Base-by-base conservation (phyloP, 2,329 filamentous ascomycete genomes). In the Penicillium sp. region DNA sequence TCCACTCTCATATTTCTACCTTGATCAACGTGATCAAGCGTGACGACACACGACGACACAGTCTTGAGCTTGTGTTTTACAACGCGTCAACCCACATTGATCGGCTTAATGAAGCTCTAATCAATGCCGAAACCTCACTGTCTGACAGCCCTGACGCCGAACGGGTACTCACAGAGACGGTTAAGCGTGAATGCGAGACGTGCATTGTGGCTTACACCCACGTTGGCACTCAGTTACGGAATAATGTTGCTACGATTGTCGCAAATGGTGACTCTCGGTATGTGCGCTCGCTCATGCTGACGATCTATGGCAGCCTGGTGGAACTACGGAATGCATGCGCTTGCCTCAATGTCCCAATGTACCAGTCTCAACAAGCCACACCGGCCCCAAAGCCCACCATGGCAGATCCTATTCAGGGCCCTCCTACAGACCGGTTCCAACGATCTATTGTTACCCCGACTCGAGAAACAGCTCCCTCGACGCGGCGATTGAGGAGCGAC, bases 291-390 rank as follows among this genome's bases (percentile, higher is more conserved):
- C 76, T 87, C 45, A 80, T 88, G 73, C 78, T 86, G 38, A 80
- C 85, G 63, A 79, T 87, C 38, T 86, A 85, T 65, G 82, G 82
- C 50, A 83, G 84, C 62, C 71, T 86, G 51, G 73, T 85, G 48
- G 86, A 88, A 69, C 76, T 86, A 60, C 82, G 84, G 53, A 88
- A 88, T 69, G 83, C 84, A 42, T 85, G 83, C 68, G 75, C 78
- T 22, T 77, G 80, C 55, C 76, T 87, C 52, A 81, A 82, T 31
- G 75, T 79, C 54, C 76, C 75, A 35, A 67, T 79, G 38, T 69
- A 70, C 51, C 55, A 59, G 2, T 28, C 61, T 45, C 70, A 70
- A 55, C 72, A 73, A 57, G 69, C 68, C 35, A 34, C 51, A n/a
- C 58, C 70, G 59, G 60, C 69, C 31, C 65, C 64, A 28, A 75